Evolutionary conservation across 176 grass and related monocot genomes (phyloP), one percentile per base, ranked within the genome.

Genomic region (Canna indica): DNA sequence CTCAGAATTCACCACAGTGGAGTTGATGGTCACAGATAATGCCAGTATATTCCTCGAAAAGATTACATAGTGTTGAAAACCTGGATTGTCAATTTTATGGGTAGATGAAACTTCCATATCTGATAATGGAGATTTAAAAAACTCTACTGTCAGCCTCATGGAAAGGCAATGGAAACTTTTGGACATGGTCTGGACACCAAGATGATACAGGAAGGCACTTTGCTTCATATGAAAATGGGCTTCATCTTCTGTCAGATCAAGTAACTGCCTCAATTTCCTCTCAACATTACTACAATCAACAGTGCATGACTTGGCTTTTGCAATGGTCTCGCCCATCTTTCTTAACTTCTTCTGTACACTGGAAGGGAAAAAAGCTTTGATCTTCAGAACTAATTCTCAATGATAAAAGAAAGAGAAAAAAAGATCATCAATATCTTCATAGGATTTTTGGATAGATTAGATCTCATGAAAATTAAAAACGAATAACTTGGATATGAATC

Each of bases 201-300:
- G 78, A 29, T 83, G 65, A 72, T 84, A 86, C 36, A 94, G 67
- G 76, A 84, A 84, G 31, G 86, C 80, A 59, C 86, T 84, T 70
- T 94, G 83, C 64, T 73, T 94, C 82, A 72, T 85, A 78, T 94
- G 90, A 79, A 94, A 94, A 69, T 81, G 80, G 47, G 81, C 75
- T 79, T 94, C 90, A 68, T 88, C 80, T 81, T 94, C 86, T 65
- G 81, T 88, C 15, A 89, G 73, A 71, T 86, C 83, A 64, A 94
- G 75, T 74, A 89, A 74, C 62, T 94, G 86, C 47, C 65, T 76
- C 24, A 94, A 73, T 78, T 94, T 94, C 67, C 88, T 94, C 17
- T 86, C 85, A 77, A 86, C 65, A 80, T 86, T 94, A 68, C 35
- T 59, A 72, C 86, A 94, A 25, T 94, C 83, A 11, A 79, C 53